Evolutionary conservation across 495 filamentous ascomycete genomes (phyloP).

Genomic region (Talaromyces stipitatus): DNA sequence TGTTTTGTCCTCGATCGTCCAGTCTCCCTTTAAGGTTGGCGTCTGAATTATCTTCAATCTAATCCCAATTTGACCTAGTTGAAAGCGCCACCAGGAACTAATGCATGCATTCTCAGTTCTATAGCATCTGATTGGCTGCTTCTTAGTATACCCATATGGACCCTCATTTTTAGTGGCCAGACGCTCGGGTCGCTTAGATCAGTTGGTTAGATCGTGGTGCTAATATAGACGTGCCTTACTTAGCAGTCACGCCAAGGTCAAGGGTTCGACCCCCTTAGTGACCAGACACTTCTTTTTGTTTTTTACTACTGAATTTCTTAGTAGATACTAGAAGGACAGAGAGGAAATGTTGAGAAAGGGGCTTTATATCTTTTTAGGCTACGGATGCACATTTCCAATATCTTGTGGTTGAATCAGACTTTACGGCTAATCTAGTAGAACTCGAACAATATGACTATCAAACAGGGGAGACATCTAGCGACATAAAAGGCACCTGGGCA

Average conservation of each 20-base stretch:
- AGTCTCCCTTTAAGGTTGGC: background rate
- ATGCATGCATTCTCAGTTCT: background rate
- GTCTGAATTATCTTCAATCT: background rate
- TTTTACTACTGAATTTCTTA: slow-evolving; percentile 2
- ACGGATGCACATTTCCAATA: too few relatives aligned
- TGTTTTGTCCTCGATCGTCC: too few relatives aligned
- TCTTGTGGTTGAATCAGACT: too few relatives aligned
- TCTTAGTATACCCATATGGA: background rate
- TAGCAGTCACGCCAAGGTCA: slow-evolving; percentile 8
- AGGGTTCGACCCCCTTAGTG: slow-evolving; percentile 12
- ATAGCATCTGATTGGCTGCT: background rate
- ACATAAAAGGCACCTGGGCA: too few relatives aligned
- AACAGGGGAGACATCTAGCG: too few relatives aligned
- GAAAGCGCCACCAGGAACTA: background rate
- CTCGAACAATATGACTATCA: too few relatives aligned
- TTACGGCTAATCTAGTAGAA: too few relatives aligned
- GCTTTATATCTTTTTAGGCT: too few relatives aligned
- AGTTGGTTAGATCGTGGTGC: slow-evolving; percentile 5
- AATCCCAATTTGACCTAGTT: background rate
- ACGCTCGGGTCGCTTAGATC: background rate
- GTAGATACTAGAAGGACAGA: too few relatives aligned
- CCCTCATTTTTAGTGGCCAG: background rate
- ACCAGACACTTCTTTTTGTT: slow-evolving; percentile 8
- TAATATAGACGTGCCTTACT: background rate
- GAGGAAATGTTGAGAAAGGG: too few relatives aligned